Evolutionary conservation across 495 filamentous ascomycete species (phyloP).

Genomic region (Beverwykella pulmonaria): DNA sequence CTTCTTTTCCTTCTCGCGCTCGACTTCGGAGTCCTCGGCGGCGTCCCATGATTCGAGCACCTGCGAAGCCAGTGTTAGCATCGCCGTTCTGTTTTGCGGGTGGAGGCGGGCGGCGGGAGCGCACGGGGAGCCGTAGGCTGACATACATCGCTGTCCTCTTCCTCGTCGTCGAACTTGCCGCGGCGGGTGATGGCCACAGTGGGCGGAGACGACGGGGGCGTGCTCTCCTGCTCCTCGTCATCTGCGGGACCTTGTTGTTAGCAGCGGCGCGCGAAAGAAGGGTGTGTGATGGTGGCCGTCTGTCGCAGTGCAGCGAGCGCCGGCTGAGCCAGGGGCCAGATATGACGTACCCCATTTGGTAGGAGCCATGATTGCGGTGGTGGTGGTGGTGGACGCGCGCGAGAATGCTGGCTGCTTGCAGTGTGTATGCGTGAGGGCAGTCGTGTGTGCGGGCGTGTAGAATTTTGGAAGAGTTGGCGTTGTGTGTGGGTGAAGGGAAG

Average conservation of each 20-base stretch:
- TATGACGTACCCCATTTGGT: constrained; percentile 43
- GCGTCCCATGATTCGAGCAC: constrained; percentile 97
- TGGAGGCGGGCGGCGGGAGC: background rate
- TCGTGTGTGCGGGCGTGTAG: constrained; percentile 7
- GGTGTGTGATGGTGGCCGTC: constrained; percentile 4
- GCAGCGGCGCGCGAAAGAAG: background rate
- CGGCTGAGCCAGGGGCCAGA: background rate
- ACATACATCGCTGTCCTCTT: constrained; percentile 78
- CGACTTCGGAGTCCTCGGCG: constrained; percentile 93
- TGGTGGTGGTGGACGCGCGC: background rate
- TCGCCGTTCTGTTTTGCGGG: background rate
- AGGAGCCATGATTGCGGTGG: constrained; percentile 37
- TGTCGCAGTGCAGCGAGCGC: constrained; percentile 12
- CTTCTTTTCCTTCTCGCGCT: constrained; percentile 90
- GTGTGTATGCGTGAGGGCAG: background rate
- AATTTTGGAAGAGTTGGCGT: background rate
- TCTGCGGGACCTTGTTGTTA: constrained; percentile 49
- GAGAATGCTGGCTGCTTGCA: background rate
- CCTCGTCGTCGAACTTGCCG: constrained; percentile 89
- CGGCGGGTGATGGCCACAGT: constrained; percentile 57
- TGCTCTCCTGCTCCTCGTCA: constrained; percentile 68
- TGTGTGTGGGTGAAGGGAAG: constrained; percentile 27
- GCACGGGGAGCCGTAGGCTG: constrained; percentile 2
- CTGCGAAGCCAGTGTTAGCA: constrained; percentile 49
- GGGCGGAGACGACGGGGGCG: constrained; percentile 63